Percentiles rank a stretch among this genome's conserved stretches.
These are phyloP conservation scores for Rhodotorula sp. DNA, from an alignment of 1,284 basidiomycete genomes.

Conservation along the genomic window DNA sequence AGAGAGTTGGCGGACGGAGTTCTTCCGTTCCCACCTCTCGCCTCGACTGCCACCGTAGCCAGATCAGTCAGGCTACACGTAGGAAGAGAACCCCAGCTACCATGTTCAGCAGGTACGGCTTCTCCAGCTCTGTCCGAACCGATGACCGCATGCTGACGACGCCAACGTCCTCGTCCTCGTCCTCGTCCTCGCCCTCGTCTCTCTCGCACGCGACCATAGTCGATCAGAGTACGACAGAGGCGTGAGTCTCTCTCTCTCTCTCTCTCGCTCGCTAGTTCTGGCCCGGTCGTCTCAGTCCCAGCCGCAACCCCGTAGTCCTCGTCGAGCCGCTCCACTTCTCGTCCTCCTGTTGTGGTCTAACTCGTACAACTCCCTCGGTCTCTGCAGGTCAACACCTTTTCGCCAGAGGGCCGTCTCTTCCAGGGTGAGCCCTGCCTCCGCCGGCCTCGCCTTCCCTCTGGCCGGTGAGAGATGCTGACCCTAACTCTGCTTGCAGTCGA, in stretches of 20 bases:
- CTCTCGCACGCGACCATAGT: neutral
- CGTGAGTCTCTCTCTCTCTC: conserved; percentile 3
- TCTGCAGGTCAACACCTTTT: conserved; percentile 67
- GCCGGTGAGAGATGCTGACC: too few relatives aligned
- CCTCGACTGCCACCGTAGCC: neutral
- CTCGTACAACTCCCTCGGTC: too few relatives aligned
- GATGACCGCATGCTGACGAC: neutral
- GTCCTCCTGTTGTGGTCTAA: neutral
- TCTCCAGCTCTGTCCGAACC: too few relatives aligned
- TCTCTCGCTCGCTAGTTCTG: neutral
- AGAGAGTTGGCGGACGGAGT: neutral
- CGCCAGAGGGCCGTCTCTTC: conserved; percentile 69
- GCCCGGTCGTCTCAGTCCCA: neutral
- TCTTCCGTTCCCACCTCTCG: neutral
- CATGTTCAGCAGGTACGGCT: conserved; percentile 39
- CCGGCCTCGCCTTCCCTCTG: neutral
- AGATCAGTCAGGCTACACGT: neutral
- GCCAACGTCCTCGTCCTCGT: neutral
- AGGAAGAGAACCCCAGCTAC: neutral
- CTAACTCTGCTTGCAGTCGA: conserved; percentile 64
- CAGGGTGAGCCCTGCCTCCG: conserved; percentile 48
- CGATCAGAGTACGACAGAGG: conserved; percentile 41
- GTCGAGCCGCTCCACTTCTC: neutral
- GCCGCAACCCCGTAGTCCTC: neutral
- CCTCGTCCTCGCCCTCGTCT: conserved; percentile 3